Percentiles rank a stretch among this genome's conserved stretches.
These are phyloP conservation scores for Hyparrhenia diplandra DNA, from an alignment of 176 grass and related monocot species.

Conservation along the genomic window DNA sequence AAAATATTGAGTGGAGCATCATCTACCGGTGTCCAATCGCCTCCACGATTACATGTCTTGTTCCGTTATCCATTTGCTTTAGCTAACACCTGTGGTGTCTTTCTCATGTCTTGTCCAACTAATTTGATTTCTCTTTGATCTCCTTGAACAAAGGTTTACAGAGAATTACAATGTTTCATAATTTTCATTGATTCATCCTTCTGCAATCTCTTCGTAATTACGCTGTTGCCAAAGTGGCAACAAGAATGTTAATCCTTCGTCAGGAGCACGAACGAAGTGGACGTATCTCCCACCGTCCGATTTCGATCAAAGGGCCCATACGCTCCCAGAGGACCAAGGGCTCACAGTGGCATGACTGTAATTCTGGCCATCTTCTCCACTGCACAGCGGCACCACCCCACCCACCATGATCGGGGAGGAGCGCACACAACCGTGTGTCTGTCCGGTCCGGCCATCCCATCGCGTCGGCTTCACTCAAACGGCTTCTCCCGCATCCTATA, in stretches of 20 bases:
- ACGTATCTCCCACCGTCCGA: background rate
- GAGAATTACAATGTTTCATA: too few relatives aligned
- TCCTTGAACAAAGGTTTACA: too few relatives aligned
- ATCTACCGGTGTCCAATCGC: too few relatives aligned
- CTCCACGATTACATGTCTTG: too few relatives aligned
- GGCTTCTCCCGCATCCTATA: conserved; percentile 12
- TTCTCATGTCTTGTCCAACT: too few relatives aligned
- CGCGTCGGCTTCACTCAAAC: conserved; percentile 43
- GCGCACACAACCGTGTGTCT: background rate
- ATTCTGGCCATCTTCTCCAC: conserved; percentile 18
- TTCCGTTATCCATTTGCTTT: too few relatives aligned
- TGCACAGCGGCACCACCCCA: background rate
- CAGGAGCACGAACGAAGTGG: background rate
- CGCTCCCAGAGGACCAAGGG: too few relatives aligned
- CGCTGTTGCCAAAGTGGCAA: background rate
- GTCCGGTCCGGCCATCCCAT: background rate
- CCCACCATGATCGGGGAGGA: conserved; percentile 17
- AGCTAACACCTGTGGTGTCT: too few relatives aligned
- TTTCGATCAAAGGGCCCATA: too few relatives aligned
- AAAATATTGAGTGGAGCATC: too few relatives aligned
- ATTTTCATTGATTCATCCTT: background rate
- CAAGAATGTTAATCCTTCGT: background rate
- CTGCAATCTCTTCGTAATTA: background rate
- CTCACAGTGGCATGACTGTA: background rate
- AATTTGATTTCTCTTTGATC: too few relatives aligned